Evolutionary conservation across 2,329 filamentous ascomycete genomes (phyloP), one percentile per base, ranked within the genome.

Genomic region (Pezicula carpinea): DNA sequence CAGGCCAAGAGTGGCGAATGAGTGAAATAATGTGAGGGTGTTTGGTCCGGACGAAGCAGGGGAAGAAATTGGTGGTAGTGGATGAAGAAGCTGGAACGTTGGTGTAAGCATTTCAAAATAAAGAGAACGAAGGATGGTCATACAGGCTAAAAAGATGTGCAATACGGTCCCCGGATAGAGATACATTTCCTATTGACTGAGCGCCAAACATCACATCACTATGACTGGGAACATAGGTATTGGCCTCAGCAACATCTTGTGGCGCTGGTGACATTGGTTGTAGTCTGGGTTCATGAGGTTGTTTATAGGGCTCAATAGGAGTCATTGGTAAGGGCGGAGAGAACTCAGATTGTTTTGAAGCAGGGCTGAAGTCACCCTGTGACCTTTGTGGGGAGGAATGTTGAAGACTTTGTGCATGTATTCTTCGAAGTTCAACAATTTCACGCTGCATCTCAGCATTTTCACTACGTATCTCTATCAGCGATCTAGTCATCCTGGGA

Each of bases 1-100:
- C 82, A 86, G 63, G 84, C 84, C n/a, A 85, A 70, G 5, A 86
- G 66, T n/a, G 77, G 78, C 36, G 77, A 81, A 29, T 74, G 67
- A 13, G 71, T 70, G 53, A 77, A 77, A 60, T 79, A 83, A 42
- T 78, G 72, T 21, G 83, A 76, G 3, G 79, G 74, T 7, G 70
- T 65, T 49, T 71, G 68, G 6, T 72, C 63, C 31, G 70, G 70
- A 50, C 83, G 79, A 34, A 86, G 71, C 52, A 86, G 76, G 1
- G 81, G 80, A 21, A 85, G 66, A 53, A 82, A 85, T 0, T 77
- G 77, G 57, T 86, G 81, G 61, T 83, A 84, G 46, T 73, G 72
- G 8, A 72, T 72, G 64, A 84, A 86, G 64, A 80, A 86, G 47
- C 81, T 80, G 29, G 19, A 17, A 6, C 11, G 18, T 22, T 26